phyloP scores from a whole-genome alignment of 495 filamentous ascomycete species.

The Cercophora scortea region DNA sequence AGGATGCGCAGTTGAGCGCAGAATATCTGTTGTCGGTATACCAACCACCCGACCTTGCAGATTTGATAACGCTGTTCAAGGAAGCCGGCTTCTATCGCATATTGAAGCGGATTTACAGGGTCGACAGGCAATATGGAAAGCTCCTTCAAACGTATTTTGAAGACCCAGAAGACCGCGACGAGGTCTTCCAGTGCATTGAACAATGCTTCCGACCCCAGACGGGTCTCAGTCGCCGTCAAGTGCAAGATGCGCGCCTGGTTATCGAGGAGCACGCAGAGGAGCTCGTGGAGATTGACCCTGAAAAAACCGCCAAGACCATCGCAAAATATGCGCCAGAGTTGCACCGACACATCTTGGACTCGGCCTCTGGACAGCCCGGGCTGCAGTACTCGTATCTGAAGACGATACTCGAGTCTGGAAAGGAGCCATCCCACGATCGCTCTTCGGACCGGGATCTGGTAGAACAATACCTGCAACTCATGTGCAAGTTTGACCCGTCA shows the following conservation, averaged over 20 bases:
- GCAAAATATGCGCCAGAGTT: constrained; percentile 58
- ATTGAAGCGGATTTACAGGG: constrained; percentile 77
- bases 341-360: constrained; percentile 61
- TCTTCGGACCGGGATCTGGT: constrained; percentile 46
- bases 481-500: constrained; percentile 74
- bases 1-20: constrained; percentile 90
- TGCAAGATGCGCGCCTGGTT: constrained; percentile 63
- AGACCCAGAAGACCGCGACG: constrained; percentile 64
- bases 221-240: constrained; percentile 65
- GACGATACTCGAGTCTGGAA: constrained; percentile 65
- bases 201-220: constrained; percentile 69
- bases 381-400: constrained; percentile 71
- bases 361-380: constrained; percentile 53
- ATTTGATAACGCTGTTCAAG: constrained; percentile 67
- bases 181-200: constrained; percentile 70
- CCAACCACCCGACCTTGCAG: constrained; percentile 72
- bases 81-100: constrained; percentile 88
- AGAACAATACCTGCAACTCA: constrained; percentile 81
- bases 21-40: constrained; percentile 94
- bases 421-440: constrained; percentile 31
- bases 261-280: constrained; percentile 61
- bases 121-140: constrained; percentile 72
- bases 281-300: constrained; percentile 62
- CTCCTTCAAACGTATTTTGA: constrained; percentile 79
- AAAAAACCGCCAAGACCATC: constrained; percentile 61